Conservation (phyloP, 1,139 yeast genomes). For the Meyerozyma elateridarum region DNA sequence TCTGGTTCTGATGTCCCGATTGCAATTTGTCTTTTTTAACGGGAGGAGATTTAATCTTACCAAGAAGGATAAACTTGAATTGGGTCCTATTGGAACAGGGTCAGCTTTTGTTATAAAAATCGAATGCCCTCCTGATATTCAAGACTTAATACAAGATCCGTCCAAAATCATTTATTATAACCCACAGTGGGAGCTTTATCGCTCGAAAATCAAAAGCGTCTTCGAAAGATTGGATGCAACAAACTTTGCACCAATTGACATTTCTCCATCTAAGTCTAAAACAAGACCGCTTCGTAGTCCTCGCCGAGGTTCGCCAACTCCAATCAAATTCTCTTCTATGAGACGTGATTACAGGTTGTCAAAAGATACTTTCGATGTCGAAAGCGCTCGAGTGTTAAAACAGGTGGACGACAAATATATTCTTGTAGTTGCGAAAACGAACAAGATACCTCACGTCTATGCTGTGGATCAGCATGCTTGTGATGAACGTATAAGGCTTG, state of each 20-base stretch:
- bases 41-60: no score
- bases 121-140: constrained; percentile 20
- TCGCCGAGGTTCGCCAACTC: no score
- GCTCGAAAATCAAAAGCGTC: constrained; percentile 25
- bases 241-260: no score
- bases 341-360: no score
- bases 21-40: no score
- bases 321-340: no score
- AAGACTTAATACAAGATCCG: constrained; percentile 42
- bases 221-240: constrained; percentile 27
- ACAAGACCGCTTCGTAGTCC: no score
- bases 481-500: constrained; percentile 65
- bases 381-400: constrained; percentile 16
- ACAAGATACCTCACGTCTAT: constrained; percentile 20
- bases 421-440: constrained; percentile 25
- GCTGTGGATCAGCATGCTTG: constrained; percentile 76
- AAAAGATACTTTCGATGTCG: not conserved
- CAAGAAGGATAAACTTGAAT: no score
- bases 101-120: constrained; percentile 24
- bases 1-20: no score
- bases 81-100: constrained; percentile 10
- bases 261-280: no score
- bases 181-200: constrained; percentile 20
- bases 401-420: constrained; percentile 65
- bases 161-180: constrained; percentile 26